Conservation (phyloP, 2,329 filamentous ascomycete species). For the Paraphoma chrysanthemicola region DNA sequence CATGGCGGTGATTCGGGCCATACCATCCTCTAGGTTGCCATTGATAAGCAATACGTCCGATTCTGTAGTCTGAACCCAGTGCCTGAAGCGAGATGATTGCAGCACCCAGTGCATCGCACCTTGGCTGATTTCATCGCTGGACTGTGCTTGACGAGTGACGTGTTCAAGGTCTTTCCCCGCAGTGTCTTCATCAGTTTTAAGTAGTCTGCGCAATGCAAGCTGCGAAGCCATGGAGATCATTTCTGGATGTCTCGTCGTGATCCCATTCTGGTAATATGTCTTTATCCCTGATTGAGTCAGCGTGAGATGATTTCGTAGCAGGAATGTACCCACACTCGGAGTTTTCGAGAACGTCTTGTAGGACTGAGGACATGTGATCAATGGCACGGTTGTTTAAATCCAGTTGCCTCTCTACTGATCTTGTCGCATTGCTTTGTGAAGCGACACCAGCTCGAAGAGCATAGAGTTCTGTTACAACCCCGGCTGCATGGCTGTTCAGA, state of each 20-base stretch:
- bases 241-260: background rate
- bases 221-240: background rate
- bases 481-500: background rate
- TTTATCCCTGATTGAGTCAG: background rate
- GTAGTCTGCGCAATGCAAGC: background rate
- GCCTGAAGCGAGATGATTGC: background rate
- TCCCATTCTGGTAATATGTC: background rate
- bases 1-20: background rate
- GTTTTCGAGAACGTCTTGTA: background rate
- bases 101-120: background rate
- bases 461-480: background rate
- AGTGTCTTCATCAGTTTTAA: background rate
- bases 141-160: background rate
- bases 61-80: background rate
- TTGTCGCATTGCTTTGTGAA: background rate
- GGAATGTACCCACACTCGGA: background rate
- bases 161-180: background rate
- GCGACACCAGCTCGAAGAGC: background rate
- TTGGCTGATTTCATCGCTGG: background rate
- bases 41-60: background rate
- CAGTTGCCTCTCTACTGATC: background rate
- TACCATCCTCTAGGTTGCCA: background rate
- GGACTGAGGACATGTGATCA: background rate
- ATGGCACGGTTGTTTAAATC: background rate
- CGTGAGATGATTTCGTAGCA: background rate